Evolutionary conservation across 306 rosid genomes (phyloP), one percentile per base, ranked within the genome.

Genomic region (Quercus alba): DNA sequence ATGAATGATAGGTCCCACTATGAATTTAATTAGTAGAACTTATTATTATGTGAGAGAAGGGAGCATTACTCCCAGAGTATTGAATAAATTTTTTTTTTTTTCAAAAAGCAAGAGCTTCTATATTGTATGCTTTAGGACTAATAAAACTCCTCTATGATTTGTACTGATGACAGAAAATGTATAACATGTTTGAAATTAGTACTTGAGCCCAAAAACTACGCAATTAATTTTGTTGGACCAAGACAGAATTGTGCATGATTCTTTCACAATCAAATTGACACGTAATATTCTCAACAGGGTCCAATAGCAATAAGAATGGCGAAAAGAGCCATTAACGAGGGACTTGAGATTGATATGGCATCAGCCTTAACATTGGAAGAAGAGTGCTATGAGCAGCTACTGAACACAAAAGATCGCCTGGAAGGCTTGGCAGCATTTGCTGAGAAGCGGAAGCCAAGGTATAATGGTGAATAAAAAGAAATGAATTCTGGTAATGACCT

Each of bases 241-340:
- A 30, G 62, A 81, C 21, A 51, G 70, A 31, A 70, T 13, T 56
- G 72, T n/a, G 33, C 13, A n/a, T 52, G 38, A 83, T 5, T 18
- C 28, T 20, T 61, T 31, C 19, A 25, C 46, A 59, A 23, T 76
- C 33, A 38, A 59, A 11, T 58, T 73, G 26, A 55, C 56, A 25
- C 14, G 23, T 71, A 26, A 31, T 66, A 33, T 63, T 78, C 61
- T 87, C 66, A 52, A 75, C 89, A 95, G 98, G 99, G 99, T 75
- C 99, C 98, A 38, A 28, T 95, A 38, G 99, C 98, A 75, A 33
- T 89, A 84, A 91, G 89, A 88, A 87, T 93, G 97, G 99, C 94
- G 1, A 93, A 95, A 82, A 84, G 75, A 86, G 98, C 99, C 21
- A 90, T 93, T 35, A 78, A 88, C 11, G 90, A 91, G 82, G 98